Evolutionary conservation across 1,139 yeast species (phyloP), one percentile per base, ranked within the genome.

Genomic region (Pichia sp.): DNA sequence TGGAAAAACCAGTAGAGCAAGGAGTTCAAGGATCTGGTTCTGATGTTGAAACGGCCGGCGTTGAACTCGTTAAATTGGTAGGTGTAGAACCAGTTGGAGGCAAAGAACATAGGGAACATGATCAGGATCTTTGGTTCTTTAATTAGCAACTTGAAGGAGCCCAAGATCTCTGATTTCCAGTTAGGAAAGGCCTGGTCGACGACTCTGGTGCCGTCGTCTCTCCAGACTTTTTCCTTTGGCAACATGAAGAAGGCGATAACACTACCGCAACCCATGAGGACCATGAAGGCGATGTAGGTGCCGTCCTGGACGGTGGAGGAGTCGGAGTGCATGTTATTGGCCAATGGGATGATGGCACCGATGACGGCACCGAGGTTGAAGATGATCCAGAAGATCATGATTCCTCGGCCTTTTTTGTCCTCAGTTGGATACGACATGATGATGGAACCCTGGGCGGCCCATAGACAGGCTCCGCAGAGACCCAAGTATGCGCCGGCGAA

Each of bases 81-180:
- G 47, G 86, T 79, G 72, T 80, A 80, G 71, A 81, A 83, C 83
- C 84, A 81, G 72, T 83, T 83, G 45, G 86, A 79, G 24, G 83
- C 76, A 63, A 80, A 79, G 67, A 82, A 83, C 81, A 81, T 77
- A 51, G 64, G 64, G 75, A 81, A 80, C 65, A 83, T 62, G 34
- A 77, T 63, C 49, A 73, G 65, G 54, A 78, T 76, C 62, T 69
- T 73, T 53, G 83, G 81, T 60, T 82, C 84, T 38, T 65, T 63
- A 52, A 67, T 68, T 61, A 82, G 71, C 51, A 78, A 67, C 54
- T 64, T 64, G 58, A 69, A 65, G 64, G 81, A 71, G 34, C 73
- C 78, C 40, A 66, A 59, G 51, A 81, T 60, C 64, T 82, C 87
- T 20, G 71, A 65, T 63, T 72, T 71, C 74, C 80, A 71, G 62